Conservation (phyloP, 805 yeast species). For the Barnettozyma vustinii region DNA sequence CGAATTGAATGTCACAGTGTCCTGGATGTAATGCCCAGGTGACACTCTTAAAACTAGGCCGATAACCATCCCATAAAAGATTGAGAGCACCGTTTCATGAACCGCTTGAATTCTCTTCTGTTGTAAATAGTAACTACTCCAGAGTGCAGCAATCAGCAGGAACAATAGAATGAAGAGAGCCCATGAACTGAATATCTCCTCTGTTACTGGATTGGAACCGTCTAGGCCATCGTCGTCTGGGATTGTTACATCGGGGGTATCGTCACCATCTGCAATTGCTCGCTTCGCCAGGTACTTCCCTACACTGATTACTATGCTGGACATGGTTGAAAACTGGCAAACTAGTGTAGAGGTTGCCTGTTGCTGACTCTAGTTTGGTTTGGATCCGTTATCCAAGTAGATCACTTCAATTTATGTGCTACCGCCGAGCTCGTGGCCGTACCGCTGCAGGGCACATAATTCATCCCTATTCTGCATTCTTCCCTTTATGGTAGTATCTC, state of each 20-base stretch:
- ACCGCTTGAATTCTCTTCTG: slow-evolving; percentile 88
- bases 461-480: background rate
- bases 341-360: background rate
- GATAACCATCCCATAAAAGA: slow-evolving; percentile 94
- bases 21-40: slow-evolving; percentile 97
- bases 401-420: background rate
- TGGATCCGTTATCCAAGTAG: background rate
- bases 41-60: slow-evolving; percentile 85
- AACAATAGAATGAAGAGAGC: slow-evolving; percentile 84
- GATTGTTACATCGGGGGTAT: slow-evolving; percentile 32
- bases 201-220: slow-evolving; percentile 77
- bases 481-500: background rate
- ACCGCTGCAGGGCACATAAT: background rate
- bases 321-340: slow-evolving; percentile 10
- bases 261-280: slow-evolving; percentile 20
- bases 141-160: slow-evolving; percentile 78
- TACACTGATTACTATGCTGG: slow-evolving; percentile 18
- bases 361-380: background rate
- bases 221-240: slow-evolving; percentile 49
- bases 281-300: slow-evolving; percentile 23
- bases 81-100: slow-evolving; percentile 96
- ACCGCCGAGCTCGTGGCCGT: background rate
- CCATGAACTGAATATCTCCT: slow-evolving; percentile 97
- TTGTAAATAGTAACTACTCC: slow-evolving; percentile 92
- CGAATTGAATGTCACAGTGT: slow-evolving; percentile 91